Evolutionary conservation across 73 alveolate genomes (phyloP), one percentile per base, ranked within the genome.

Genomic region (Stentor roeselii): DNA sequence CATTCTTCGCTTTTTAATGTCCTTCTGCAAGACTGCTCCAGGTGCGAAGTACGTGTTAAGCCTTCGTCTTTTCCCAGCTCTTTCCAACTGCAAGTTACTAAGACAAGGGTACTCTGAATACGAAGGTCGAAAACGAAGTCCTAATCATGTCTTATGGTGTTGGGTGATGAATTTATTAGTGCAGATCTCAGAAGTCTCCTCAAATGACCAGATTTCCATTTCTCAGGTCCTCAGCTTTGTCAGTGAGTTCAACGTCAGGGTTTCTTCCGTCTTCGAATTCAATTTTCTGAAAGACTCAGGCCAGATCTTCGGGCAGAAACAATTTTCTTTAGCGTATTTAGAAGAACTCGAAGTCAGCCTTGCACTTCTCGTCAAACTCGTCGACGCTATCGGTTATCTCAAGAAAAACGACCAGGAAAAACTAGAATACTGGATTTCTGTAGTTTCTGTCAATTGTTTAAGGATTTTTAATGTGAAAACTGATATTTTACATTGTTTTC

Each of bases 291-390:
- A n/a, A 27, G 80, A 67, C 11, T 15, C 27, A 30, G 37, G 80
- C 21, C 50, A 67, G 34, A 67, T 67, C 34, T 21, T 67, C 2
- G 37, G 27, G 27, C 80, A 67, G 1, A 67, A 67, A 67, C 80
- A 67, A 34, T 67, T 67, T 2, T 67, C 80, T 15, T 30, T 34
- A 67, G 80, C 41, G 14, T 67, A 67, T 67, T 67, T 67, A 34
- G 80, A 67, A 67, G 80, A 67, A 32, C 41, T 67, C 14, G 80
- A 67, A 11, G 11, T 67, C 27, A 30, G 21, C 1, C 11, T 32
- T 30, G 21, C 50, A 27, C 37, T 67, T 67, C 21, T 67, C 15
- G 37, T 14, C 27, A 67, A 34, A 32, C 34, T 67, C 14, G 37
- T 67, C 34, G 80, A 67, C 21, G 14, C 15, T 32, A 27, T 27